A percentile compares a stretch with the other conserved stretches of the same genome.
Evolutionary conservation across 2,329 filamentous ascomycete genomes (phyloP).

Genomic region (Dryadomyces sulphureus): DNA sequence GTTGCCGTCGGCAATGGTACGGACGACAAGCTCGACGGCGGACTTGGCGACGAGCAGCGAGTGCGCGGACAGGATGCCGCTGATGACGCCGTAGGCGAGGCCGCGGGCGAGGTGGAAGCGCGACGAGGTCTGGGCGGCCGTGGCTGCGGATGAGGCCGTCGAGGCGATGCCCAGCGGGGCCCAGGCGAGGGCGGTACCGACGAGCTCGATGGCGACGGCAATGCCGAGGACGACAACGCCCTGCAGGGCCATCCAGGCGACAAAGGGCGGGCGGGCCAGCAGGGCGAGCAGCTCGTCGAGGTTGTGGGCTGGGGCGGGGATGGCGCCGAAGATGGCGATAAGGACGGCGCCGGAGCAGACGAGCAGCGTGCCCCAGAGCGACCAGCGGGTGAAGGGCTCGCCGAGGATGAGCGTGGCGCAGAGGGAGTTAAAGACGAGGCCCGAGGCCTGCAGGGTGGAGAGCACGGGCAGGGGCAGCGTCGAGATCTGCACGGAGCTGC

Average conservation of each 20-base stretch:
- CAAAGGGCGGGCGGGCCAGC: constrained; percentile 58
- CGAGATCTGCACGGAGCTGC: constrained; percentile 94
- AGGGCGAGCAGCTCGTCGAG: constrained; percentile 68
- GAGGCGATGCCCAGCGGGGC: neutral
- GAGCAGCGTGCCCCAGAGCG: constrained; percentile 75
- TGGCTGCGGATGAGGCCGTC: neutral
- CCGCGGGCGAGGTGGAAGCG: constrained; percentile 55
- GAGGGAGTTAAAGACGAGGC: constrained; percentile 95
- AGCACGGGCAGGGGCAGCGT: constrained; percentile 87
- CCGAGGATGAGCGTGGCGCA: constrained; percentile 86
- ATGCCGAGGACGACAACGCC: constrained; percentile 56
- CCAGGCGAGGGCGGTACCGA: constrained; percentile 30
- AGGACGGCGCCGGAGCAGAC: constrained; percentile 80
- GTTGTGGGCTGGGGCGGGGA: constrained; percentile 83
- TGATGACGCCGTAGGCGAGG: constrained; percentile 76
- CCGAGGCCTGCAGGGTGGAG: constrained; percentile 88
- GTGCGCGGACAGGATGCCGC: constrained; percentile 87
- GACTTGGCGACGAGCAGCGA: constrained; percentile 89
- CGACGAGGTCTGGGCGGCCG: constrained; percentile 13
- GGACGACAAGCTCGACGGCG: constrained; percentile 83
- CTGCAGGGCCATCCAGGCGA: constrained; percentile 80
- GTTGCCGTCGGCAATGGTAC: constrained; percentile 66
- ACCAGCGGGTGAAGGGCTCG: constrained; percentile 89
- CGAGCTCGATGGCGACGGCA: constrained; percentile 44
- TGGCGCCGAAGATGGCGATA: constrained; percentile 87